Conservation (phyloP, 1,139 yeast species). For the Debaryomycetaceae sp. region DNA sequence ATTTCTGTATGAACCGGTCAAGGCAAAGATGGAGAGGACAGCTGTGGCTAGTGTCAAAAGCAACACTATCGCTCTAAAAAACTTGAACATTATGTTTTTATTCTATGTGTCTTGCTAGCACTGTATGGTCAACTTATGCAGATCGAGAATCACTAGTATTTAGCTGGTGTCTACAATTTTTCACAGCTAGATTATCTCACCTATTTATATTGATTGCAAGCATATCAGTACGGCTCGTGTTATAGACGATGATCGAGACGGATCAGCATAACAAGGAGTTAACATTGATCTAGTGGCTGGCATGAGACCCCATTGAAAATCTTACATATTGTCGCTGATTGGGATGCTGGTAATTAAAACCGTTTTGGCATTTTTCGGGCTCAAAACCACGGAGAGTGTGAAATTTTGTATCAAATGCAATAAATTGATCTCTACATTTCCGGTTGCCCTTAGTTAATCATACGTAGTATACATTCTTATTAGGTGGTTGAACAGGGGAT, state of each 20-base stretch:
- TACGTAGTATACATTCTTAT: background rate
- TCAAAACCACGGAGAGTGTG: background rate
- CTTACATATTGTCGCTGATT: background rate
- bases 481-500: background rate
- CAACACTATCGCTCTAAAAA: constrained; percentile 34
- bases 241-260: background rate
- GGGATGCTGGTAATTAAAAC: background rate
- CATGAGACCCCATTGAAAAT: background rate
- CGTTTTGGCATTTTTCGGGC: background rate
- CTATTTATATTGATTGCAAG: background rate
- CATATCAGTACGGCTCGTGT: background rate
- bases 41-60: constrained; percentile 33
- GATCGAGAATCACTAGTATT: background rate
- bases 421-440: background rate
- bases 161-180: background rate
- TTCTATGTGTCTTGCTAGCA: background rate
- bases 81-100: constrained; percentile 22
- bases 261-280: background rate
- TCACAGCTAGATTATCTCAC: background rate
- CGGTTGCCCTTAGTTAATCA: background rate
- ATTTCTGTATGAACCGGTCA: constrained; percentile 41
- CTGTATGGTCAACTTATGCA: background rate
- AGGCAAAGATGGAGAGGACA: constrained; percentile 35
- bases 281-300: background rate
- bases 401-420: background rate